A percentile compares a stretch with the other conserved stretches of the same genome.
Evolutionary conservation across 2,329 filamentous ascomycete genomes (phyloP).

Genomic region (Phaeoacremonium minimum): DNA sequence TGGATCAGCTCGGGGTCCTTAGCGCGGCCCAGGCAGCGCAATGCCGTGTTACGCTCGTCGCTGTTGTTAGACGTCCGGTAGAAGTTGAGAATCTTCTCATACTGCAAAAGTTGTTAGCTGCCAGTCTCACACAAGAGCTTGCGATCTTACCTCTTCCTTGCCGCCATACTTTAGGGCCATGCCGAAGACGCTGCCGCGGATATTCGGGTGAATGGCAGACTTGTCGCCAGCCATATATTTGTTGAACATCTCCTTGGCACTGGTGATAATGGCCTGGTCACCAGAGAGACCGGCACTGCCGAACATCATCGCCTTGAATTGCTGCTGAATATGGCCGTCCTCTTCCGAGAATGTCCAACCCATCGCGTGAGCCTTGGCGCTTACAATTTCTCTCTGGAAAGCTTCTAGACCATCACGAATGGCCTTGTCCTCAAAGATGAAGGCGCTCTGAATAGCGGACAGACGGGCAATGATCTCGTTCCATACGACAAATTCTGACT

Average conservation of each 20-base stretch:
- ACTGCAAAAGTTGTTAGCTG: slow-evolving; percentile 38
- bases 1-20: slow-evolving; percentile 76
- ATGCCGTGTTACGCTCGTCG: slow-evolving; percentile 87
- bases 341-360: slow-evolving; percentile 84
- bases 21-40: slow-evolving; percentile 77
- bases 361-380: slow-evolving; percentile 75
- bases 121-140: neutral
- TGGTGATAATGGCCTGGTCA: slow-evolving; percentile 72
- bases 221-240: slow-evolving; percentile 78
- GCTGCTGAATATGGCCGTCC: slow-evolving; percentile 86
- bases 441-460: slow-evolving; percentile 73
- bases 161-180: slow-evolving; percentile 82
- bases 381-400: slow-evolving; percentile 76
- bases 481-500: slow-evolving; percentile 92
- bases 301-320: slow-evolving; percentile 92
- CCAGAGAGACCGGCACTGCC: slow-evolving; percentile 76
- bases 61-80: slow-evolving; percentile 72
- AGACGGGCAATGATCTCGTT: slow-evolving; percentile 82
- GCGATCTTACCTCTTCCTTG: slow-evolving; percentile 62
- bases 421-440: slow-evolving; percentile 79
- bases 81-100: slow-evolving; percentile 70
- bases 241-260: slow-evolving; percentile 85
- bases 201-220: slow-evolving; percentile 84
- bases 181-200: slow-evolving; percentile 80
- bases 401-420: slow-evolving; percentile 72